phyloP scores from a whole-genome alignment of 345 rosid genomes.

The Lepidium sativum region DNA sequence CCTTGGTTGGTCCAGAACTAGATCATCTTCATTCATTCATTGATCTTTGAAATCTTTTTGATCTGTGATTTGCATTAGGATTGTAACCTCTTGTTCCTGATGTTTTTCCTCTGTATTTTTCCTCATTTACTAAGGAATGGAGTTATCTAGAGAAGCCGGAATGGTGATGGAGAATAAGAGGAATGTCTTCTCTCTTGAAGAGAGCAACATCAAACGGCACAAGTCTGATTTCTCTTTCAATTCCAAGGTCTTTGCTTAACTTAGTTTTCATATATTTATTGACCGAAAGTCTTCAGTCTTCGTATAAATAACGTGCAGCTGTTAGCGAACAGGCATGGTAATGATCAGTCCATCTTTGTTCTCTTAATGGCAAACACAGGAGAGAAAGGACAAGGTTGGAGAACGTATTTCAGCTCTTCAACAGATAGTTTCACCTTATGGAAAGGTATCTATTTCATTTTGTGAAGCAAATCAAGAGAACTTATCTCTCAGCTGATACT shows the following conservation, averaged over 20 bases:
- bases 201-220: constrained; percentile 52
- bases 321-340: neutral
- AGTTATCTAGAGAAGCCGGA: constrained; percentile 25
- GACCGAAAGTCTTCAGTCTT: neutral
- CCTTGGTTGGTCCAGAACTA: constrained; percentile 9
- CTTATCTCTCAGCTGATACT: neutral
- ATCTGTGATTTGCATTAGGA: neutral
- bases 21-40: neutral
- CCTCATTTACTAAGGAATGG: constrained; percentile 30
- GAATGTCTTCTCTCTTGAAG: constrained; percentile 60
- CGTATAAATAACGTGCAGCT: neutral
- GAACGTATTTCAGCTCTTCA: constrained; percentile 81
- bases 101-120: neutral
- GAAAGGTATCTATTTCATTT: constrained; percentile 51
- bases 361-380: constrained; percentile 33
- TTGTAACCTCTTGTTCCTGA: neutral
- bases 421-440: constrained; percentile 93
- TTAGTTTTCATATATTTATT: neutral
- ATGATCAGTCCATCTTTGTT: neutral
- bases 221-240: constrained; percentile 65
- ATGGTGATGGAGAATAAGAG: constrained; percentile 84
- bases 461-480: neutral
- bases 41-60: neutral
- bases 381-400: constrained; percentile 83
- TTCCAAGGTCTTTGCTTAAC: constrained; percentile 47